Base-by-base conservation (phyloP, 768 basidiomycete genomes). In the Boletellus emodensis region DNA sequence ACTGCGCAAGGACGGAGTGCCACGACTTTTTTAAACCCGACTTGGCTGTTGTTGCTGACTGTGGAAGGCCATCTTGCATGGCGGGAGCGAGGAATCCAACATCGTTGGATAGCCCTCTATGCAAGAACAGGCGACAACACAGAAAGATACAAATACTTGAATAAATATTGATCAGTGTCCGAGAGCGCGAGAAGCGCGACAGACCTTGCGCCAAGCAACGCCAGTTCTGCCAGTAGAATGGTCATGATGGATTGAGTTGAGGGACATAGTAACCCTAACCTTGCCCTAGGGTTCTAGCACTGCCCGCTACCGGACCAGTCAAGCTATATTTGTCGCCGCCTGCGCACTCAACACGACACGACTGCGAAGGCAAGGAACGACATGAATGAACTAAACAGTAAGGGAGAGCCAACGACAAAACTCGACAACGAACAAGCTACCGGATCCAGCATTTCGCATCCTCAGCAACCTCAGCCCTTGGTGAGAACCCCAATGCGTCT, bases 51-150 rank as follows among this genome's bases (percentile, higher is more conserved):
- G 58, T 57, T 54, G 38, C 56, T 44, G 58, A 52, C 58, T 58
- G 57, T 28, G 68, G 52, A 56, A 66, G 42, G 48, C 54, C 39
- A 10, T 57, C 64, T 32, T 56, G 57, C 52, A 61, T 37, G 49
- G 67, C 28, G n/a, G 71, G 67, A 0, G 79, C 75, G 6, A 81
- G 64, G 44, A 67, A 67, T 43, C 74, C 78, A 7, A 88, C 69
- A 64, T 85, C 79, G 36, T 78, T 75, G 65, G 84, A 85, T 0
- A 87, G 72, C 40, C 72, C 76, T 22, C 72, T 72, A 4, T 83
- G 71, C 34, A 88, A 70, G 56, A 80, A 84, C 54, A 75, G 73
- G 45, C 83, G 76, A 54, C 83, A 86, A 13, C 75, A 75, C 35
- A 78, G 65, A 61, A 85, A 86, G 13, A 86, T 56, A 1, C 64